phyloP scores from a whole-genome alignment of 495 filamentous ascomycete genomes.

The Lepidopterella palustris region DNA sequence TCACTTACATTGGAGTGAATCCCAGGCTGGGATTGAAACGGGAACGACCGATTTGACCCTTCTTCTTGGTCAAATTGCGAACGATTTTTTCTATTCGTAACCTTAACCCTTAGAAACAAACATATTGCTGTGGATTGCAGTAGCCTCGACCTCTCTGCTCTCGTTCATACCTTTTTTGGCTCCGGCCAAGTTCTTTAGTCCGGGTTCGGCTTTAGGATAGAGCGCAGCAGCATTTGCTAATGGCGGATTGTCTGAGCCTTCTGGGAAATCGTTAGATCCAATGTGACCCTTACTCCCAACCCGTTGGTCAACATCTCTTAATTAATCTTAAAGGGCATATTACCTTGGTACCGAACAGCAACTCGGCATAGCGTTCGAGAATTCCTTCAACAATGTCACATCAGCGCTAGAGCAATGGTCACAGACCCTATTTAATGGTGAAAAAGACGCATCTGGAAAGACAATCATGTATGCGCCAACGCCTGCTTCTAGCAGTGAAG shows the following conservation, averaged over 20 bases:
- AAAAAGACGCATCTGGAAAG: not conserved
- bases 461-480: not conserved
- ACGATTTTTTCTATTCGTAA: not conserved
- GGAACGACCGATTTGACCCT: not conserved
- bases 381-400: not conserved
- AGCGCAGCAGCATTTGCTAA: not conserved
- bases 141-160: not conserved
- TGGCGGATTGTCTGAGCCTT: not conserved
- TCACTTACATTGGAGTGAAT: not conserved
- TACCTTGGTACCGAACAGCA: not conserved
- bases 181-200: not conserved
- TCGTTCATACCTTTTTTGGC: not conserved
- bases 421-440: not conserved
- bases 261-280: not conserved
- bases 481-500: no score
- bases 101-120: not conserved
- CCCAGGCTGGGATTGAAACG: not conserved
- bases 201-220: not conserved
- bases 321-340: not conserved
- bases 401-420: not conserved
- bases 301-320: not conserved
- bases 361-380: not conserved
- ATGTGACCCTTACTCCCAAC: not conserved
- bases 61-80: not conserved
- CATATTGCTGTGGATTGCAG: not conserved